A percentile compares a stretch with the other conserved stretches of the same genome.
phyloP scores from a whole-genome alignment of 192 early-diverging fungal genomes.

The Coemansia sp. region DNA sequence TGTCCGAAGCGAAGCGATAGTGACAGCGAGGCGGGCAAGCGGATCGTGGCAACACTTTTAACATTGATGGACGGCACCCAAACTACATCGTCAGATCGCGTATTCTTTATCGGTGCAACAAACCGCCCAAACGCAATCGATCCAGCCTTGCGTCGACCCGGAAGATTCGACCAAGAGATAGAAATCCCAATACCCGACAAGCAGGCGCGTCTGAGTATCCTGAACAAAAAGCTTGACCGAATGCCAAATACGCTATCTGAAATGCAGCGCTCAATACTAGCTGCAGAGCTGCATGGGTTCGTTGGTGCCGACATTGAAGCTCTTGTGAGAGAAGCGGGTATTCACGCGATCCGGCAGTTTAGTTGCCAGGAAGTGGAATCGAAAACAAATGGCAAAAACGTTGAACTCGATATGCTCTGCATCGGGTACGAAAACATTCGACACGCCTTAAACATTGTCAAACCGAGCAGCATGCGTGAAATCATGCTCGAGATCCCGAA shows the following conservation, averaged over 20 bases:
- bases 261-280: conserved; percentile 60
- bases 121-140: conserved; percentile 90
- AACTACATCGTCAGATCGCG: conserved; percentile 15
- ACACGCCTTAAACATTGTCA: conserved; percentile 17
- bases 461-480: conserved; percentile 51
- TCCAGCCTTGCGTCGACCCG: conserved; percentile 86
- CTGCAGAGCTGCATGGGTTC: conserved; percentile 81
- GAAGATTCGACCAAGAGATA: conserved; percentile 94
- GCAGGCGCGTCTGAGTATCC: conserved; percentile 67
- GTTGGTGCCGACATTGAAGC: conserved; percentile 97
- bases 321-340: conserved; percentile 82
- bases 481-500: conserved; percentile 89
- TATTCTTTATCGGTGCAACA: conserved; percentile 88
- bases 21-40: conserved; percentile 80
- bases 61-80: conserved; percentile 87
- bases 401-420: neutral
- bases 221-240: conserved; percentile 63
- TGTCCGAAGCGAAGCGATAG: conserved; percentile 84
- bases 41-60: conserved; percentile 90
- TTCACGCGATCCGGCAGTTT: conserved; percentile 68
- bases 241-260: conserved; percentile 69
- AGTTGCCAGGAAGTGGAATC: neutral
- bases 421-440: conserved; percentile 6
- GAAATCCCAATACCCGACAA: conserved; percentile 89
- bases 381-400: neutral